These are phyloP conservation scores for Pisolithus sp. DNA, from an alignment of 768 basidiomycete genomes.

Conservation along the genomic window DNA sequence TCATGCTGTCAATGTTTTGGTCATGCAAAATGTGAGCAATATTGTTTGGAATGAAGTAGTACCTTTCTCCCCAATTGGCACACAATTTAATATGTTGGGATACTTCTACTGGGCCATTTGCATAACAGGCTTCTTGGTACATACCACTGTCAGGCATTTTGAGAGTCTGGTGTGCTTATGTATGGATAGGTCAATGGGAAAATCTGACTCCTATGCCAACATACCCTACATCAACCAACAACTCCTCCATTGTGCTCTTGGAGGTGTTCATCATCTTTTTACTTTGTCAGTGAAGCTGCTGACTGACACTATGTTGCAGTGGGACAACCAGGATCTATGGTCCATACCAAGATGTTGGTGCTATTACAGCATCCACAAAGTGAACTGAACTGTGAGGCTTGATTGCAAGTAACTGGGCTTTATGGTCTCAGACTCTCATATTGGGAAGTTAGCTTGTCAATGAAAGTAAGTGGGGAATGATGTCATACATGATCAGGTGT, in stretches of 20 bases:
- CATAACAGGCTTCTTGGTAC: slow-evolving; percentile 48
- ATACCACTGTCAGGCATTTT: not conserved
- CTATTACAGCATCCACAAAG: not conserved
- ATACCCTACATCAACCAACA: slow-evolving; percentile 50
- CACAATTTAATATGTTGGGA: slow-evolving; percentile 53
- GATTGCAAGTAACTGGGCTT: slow-evolving; percentile 54
- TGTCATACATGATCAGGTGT: not conserved
- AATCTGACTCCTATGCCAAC: slow-evolving; percentile 51
- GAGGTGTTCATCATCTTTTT: slow-evolving; percentile 50
- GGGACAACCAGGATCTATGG: slow-evolving; percentile 69
- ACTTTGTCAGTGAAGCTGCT: not conserved
- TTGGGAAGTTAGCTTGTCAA: slow-evolving; percentile 66
- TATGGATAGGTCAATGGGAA: slow-evolving; percentile 49
- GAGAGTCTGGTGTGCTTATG: not conserved
- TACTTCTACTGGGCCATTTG: slow-evolving; percentile 75
- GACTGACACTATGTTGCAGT: slow-evolving; percentile 28
- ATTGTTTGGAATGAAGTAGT: slow-evolving; percentile 73
- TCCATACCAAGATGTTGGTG: slow-evolving; percentile 66
- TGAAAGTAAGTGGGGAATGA: slow-evolving; percentile 30
- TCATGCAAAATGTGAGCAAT: slow-evolving; percentile 52
- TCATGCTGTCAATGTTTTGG: slow-evolving; percentile 59
- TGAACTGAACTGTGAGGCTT: slow-evolving; percentile 1
- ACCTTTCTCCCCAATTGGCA: slow-evolving; percentile 60
- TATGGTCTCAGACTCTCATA: slow-evolving; percentile 52
- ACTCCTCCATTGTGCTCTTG: slow-evolving; percentile 59